A percentile compares a stretch with the other conserved stretches of the same genome.
phyloP scores from a whole-genome alignment of 768 basidiomycete species.

The Clathrus columnatus region DNA sequence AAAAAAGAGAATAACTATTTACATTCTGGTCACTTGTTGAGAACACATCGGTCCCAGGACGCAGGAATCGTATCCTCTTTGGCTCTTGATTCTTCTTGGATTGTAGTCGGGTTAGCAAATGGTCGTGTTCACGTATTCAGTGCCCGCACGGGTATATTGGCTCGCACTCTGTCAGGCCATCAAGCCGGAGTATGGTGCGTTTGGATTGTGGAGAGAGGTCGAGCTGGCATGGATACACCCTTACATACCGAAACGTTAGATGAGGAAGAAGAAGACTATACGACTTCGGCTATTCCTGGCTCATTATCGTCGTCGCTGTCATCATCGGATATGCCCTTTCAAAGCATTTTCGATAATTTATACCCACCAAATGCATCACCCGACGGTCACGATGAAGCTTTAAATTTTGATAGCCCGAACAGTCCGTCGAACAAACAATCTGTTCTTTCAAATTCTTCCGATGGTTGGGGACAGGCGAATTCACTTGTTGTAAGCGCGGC shows the following conservation, averaged over 20 bases:
- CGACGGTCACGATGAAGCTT: not conserved
- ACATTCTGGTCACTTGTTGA: conserved; percentile 60
- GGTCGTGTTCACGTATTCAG: conserved; percentile 80
- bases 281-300: not conserved
- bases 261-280: not conserved
- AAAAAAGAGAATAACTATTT: conserved; percentile 71
- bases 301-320: not conserved
- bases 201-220: conserved; percentile 65
- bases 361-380: not conserved
- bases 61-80: conserved; percentile 78
- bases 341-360: conserved; percentile 9
- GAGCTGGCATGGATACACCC: conserved; percentile 17
- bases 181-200: conserved; percentile 90
- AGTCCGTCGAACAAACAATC: conserved; percentile 5
- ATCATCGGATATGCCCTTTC: conserved; percentile 4
- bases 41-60: conserved; percentile 47
- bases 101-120: conserved; percentile 86
- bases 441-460: conserved; percentile 53
- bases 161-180: conserved; percentile 75
- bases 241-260: not conserved
- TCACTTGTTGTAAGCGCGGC: conserved; percentile 85
- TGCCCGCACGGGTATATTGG: conserved; percentile 64
- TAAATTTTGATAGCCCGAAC: conserved; percentile 1
- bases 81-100: conserved; percentile 73
- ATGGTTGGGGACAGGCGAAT: conserved; percentile 85